Evolutionary conservation across 1,139 yeast genomes (phyloP), one percentile per base, ranked within the genome.

Genomic region (Candida pseudocylindracea): DNA sequence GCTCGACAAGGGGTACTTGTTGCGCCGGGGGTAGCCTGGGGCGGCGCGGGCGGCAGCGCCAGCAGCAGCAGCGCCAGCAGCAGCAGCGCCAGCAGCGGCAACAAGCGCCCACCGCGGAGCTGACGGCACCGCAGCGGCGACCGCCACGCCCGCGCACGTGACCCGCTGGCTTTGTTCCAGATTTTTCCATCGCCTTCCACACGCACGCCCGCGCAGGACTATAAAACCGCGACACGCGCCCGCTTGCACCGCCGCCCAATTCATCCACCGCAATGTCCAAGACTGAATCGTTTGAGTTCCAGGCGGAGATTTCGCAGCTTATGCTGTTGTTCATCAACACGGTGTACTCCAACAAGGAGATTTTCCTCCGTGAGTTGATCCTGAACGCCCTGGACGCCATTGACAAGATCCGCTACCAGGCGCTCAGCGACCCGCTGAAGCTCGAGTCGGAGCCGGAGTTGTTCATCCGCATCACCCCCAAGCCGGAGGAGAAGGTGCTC

Each of bases 271-370:
- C 20, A 15, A 15, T 15, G 20, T 15, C 53, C 37, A 67, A 68
- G 52, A 58, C 68, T 51, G 91, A 78, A 67, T 74, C 91, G 39
- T 81, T 71, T 56, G 98, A 88, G 68, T 88, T 88, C 66, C 94
- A 93, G 60, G 99, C 99, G 72, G 99, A 88, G 83, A 91, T 88
- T 62, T 79, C 96, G 75, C 98, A 88, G 93, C 72, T 91, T 73
- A 79, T 91, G 96, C 80, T 95, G 58, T 75, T 88, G 71, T 83
- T 91, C 83, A 88, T 91, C 67, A 91, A 91, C 81, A 91, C 99
- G 38, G 99, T 91, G 52, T 91, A 91, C 64, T 88, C 98, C 37
- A 91, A 91, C 75, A 91, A 91, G 68, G 99, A 91, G 62, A 88
- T 91, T 52, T 91, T 91, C 74, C 68, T 91, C 55, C 85, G 99